Conservation (phyloP, 768 basidiomycete genomes). For the Lyophyllum shimeji region DNA sequence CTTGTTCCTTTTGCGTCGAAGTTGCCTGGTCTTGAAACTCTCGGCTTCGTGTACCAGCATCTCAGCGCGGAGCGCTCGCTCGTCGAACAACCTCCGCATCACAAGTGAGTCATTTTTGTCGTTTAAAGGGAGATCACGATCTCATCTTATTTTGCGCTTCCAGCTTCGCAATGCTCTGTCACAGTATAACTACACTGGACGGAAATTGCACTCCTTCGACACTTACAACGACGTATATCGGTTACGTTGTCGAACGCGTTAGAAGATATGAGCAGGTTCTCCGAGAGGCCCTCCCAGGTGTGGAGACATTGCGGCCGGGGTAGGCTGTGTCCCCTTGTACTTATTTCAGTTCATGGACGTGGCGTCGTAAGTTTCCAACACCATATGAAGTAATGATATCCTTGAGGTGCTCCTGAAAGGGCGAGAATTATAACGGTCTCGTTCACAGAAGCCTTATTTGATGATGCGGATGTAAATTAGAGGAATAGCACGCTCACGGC, state of each 20-base stretch:
- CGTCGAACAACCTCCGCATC: not conserved
- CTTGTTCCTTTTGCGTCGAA: slow-evolving; percentile 5
- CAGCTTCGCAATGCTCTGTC: not conserved
- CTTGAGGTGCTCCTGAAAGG: too few species aligned
- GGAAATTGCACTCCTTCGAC: not conserved
- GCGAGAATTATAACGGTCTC: too few species aligned
- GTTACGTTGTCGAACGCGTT: not conserved
- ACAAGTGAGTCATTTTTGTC: not conserved
- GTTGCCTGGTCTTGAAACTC: slow-evolving; percentile 3
- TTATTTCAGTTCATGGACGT: too few species aligned
- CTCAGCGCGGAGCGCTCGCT: not conserved
- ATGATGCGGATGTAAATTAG: too few species aligned
- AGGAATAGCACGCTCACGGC: too few species aligned
- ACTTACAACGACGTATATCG: not conserved
- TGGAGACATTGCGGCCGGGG: not conserved
- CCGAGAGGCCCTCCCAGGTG: not conserved
- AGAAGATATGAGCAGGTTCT: not conserved
- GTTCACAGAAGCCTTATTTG: too few species aligned
- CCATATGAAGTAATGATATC: too few species aligned
- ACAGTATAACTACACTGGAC: not conserved
- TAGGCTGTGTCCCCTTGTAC: too few species aligned
- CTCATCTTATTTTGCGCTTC: not conserved
- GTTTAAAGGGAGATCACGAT: not conserved
- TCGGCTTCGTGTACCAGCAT: slow-evolving; percentile 3
- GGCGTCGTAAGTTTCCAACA: too few species aligned